phyloP scores from a whole-genome alignment of 2,329 filamentous ascomycete species.

The Microdochium nivale region DNA sequence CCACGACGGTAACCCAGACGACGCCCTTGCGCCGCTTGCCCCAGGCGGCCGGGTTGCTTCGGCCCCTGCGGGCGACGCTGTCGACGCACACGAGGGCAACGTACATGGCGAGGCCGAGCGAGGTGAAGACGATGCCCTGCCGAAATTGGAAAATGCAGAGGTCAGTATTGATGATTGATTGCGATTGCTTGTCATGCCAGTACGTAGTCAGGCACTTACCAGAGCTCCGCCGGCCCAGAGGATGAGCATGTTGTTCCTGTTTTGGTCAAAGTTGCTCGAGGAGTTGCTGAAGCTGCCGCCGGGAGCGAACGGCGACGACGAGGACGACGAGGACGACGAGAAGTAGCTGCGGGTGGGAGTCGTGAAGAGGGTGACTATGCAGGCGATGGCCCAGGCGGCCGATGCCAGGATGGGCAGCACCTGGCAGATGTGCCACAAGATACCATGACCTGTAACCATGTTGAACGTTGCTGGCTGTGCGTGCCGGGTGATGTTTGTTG shows the following conservation, averaged over 20 bases:
- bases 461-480: not conserved
- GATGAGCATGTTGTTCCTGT: not conserved
- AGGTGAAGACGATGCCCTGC: not conserved
- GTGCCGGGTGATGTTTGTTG: no score
- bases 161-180: not conserved
- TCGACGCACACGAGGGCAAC: not conserved
- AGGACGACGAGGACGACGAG: not conserved
- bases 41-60: not conserved
- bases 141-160: not conserved
- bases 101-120: not conserved
- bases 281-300: not conserved
- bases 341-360: not conserved
- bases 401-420: not conserved
- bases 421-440: not conserved
- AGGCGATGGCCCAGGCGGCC: not conserved
- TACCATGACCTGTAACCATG: not conserved
- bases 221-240: not conserved
- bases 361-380: not conserved
- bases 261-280: not conserved
- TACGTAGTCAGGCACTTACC: not conserved
- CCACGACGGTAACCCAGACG: not conserved
- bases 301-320: not conserved
- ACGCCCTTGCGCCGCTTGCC: not conserved
- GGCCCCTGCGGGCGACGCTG: not conserved
- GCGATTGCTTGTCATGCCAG: not conserved